These are phyloP conservation scores for Candida tibetensis DNA, from an alignment of 805 yeast species.

Conservation along the genomic window DNA sequence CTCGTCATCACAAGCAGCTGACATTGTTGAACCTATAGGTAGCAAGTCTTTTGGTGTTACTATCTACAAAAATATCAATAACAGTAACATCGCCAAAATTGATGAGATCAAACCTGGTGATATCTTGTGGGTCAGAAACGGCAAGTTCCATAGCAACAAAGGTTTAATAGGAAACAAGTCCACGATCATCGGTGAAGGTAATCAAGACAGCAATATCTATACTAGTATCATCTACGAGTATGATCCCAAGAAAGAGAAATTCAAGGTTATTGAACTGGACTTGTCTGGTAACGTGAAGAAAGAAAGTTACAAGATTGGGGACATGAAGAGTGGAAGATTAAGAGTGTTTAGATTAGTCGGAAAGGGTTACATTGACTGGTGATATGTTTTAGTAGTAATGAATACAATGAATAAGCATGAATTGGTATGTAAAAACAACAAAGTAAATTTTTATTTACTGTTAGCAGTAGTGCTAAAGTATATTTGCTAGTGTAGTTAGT, in stretches of 20 bases:
- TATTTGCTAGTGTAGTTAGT: too few relatives aligned
- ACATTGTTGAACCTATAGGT: slow-evolving; percentile 58
- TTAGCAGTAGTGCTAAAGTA: too few relatives aligned
- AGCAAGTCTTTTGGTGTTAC: slow-evolving; percentile 70
- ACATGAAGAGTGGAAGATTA: slow-evolving; percentile 74
- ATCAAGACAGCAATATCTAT: slow-evolving; percentile 22
- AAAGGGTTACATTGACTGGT: slow-evolving; percentile 74
- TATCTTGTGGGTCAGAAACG: slow-evolving; percentile 70
- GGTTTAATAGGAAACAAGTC: slow-evolving; percentile 35
- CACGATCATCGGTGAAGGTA: slow-evolving; percentile 55
- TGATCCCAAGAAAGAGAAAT: slow-evolving; percentile 69
- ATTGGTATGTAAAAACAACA: too few relatives aligned
- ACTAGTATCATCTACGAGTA: slow-evolving; percentile 65
- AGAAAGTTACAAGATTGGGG: slow-evolving; percentile 64
- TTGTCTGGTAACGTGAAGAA: slow-evolving; percentile 50
- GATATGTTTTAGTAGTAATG: slow-evolving; percentile 5
- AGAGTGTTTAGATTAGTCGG: slow-evolving; percentile 79
- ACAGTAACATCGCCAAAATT: slow-evolving; percentile 41
- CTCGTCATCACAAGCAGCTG: slow-evolving; percentile 3
- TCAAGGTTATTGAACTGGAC: slow-evolving; percentile 63
- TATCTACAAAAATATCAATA: slow-evolving; percentile 52
- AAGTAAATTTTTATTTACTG: too few relatives aligned
- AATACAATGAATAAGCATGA: background rate
- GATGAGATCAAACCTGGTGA: slow-evolving; percentile 83
- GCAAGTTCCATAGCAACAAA: slow-evolving; percentile 69